Base-by-base conservation (phyloP, 441 rosid genomes). In the Pelargonium citronellum region DNA sequence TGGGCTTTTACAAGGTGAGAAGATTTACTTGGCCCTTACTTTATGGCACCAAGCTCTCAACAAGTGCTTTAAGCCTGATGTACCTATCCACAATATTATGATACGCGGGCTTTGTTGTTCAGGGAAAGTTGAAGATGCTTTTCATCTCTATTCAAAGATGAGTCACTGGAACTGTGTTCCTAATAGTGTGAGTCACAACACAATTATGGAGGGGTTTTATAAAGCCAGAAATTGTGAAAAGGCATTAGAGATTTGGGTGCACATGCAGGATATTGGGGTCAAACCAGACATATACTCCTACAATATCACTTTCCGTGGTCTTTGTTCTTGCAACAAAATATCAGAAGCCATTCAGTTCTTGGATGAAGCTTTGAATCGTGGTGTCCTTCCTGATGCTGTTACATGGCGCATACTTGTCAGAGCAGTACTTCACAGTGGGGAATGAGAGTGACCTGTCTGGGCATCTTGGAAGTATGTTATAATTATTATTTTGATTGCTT, bases 401-500 rank as follows among this genome's bases (percentile, higher is more conserved):
- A 87, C 98, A 12, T 91, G 97, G 98, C 73, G 80, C 83, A 89
- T 93, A 74, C 89, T 93, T 34, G 91, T 91, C 65, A 74, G 87
- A 77, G 96, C 97, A 67, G 87, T 88, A 44, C 69, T 89, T 66
- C 75, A 71, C 41, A 67, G 67, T 55, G 75, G 67, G 43, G 43
- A 55, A 55, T 70, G 61, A 27, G 16, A 30, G 22, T 49, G 72
- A 77, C 60, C 20, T 0, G 55, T 64, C 9, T 44, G 15, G 30
- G 64, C 66, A 43, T 58, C 49, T 39, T 39, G 66, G 17, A 43
- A 71, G 73, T 64, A 39, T 55, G 78, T 63, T 44, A 30, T 17
- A 16, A 39, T 46, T 15, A 17, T 64, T 46, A 27, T 11, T 22
- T 3, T 19, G 12, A 27, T 51, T 34, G 19, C 57, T 43, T 30